phyloP scores from a whole-genome alignment of 371 early-diverging fungal species.

The Mucor mucedo region DNA sequence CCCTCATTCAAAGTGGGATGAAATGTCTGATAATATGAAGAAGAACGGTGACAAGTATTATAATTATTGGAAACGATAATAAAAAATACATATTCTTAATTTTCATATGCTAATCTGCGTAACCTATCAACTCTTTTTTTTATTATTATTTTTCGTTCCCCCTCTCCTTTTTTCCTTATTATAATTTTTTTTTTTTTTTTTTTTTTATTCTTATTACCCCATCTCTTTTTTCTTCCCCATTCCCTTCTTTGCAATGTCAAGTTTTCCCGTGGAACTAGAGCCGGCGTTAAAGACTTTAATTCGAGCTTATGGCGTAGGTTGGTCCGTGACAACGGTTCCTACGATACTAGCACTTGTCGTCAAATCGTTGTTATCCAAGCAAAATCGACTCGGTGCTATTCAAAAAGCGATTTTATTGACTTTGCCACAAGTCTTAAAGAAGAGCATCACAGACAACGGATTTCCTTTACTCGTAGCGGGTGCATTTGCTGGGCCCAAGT shows the following conservation, averaged over 20 bases:
- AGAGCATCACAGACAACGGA: conserved; percentile 43
- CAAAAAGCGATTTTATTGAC: conserved; percentile 24
- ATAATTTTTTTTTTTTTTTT: neutral
- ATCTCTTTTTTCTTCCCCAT: neutral
- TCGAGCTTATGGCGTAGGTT: conserved; percentile 48
- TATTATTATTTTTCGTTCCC: conserved; percentile 3
- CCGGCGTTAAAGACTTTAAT: conserved; percentile 40
- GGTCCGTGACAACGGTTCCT: conserved; percentile 45
- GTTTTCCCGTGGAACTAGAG: neutral
- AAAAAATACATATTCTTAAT: neutral
- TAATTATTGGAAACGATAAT: conserved; percentile 44
- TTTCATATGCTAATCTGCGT: conserved; percentile 20
- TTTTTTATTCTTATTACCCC: neutral
- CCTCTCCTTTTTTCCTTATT: conserved; percentile 2
- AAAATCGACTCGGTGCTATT: conserved; percentile 14
- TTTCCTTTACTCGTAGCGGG: conserved; percentile 41
- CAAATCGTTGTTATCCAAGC: conserved; percentile 18
- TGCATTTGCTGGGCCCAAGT: conserved; percentile 42
- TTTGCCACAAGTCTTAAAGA: conserved; percentile 28
- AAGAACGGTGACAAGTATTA: conserved; percentile 71
- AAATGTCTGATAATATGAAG: conserved; percentile 75
- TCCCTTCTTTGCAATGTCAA: neutral
- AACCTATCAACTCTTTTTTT: too few relatives aligned
- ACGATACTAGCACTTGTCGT: conserved; percentile 28
- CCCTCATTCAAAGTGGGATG: conserved; percentile 73